Evolutionary conservation across 305 asterid genomes (phyloP).

Genomic region (Fraxinus sp.): DNA sequence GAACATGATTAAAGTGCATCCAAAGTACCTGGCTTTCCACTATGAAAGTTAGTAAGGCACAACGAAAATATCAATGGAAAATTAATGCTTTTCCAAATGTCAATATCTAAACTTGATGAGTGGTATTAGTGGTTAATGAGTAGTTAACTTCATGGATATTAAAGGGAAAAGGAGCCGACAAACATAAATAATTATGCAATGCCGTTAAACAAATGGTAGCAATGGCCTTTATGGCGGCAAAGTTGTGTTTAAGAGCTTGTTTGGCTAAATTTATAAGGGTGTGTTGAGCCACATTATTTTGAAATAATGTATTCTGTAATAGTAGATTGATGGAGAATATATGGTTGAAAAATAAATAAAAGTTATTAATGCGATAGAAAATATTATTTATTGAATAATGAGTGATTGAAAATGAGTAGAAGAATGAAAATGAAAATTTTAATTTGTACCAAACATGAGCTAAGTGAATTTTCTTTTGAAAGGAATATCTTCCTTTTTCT

Average conservation of each 20-base stretch:
- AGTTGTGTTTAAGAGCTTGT: background rate
- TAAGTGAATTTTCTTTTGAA: no score
- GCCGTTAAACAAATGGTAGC: background rate
- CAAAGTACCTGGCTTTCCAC: conserved; percentile 22
- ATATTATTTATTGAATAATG: no score
- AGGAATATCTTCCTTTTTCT: no score
- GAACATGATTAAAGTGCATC: background rate
- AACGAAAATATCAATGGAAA: conserved; percentile 16
- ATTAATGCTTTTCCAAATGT: conserved; percentile 28
- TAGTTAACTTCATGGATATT: conserved; percentile 32
- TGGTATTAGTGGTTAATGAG: conserved; percentile 43
- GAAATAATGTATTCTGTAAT: no score
- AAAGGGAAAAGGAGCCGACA: conserved; percentile 28
- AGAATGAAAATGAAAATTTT: no score
- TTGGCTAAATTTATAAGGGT: background rate
- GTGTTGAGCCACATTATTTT: no score
- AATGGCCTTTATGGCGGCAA: background rate
- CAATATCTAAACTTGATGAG: conserved; percentile 38
- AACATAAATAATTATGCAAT: background rate
- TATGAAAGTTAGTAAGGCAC: conserved; percentile 26
- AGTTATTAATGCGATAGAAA: no score
- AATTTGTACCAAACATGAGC: no score
- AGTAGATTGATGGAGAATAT: no score
- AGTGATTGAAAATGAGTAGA: no score
- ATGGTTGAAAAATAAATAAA: no score